Conservation (phyloP, 1,284 basidiomycete species). For the Boletus subluridellus region DNA sequence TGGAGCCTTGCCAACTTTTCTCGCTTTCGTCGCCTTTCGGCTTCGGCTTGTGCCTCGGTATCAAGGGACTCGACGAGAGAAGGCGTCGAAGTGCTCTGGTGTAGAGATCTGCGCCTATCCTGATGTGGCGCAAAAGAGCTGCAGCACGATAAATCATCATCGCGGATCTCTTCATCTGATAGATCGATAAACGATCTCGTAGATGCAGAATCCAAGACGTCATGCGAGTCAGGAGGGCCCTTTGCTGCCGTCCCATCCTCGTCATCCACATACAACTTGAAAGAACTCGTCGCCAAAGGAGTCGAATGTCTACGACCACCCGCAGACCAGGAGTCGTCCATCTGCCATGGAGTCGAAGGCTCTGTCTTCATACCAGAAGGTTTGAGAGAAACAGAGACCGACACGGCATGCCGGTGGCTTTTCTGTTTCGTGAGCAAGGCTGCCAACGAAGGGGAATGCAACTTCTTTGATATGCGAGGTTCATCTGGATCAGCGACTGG, state of each 20-base stretch:
- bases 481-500: slow-evolving; percentile 32
- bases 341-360: slow-evolving; percentile 29
- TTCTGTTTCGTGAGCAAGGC: slow-evolving; percentile 29
- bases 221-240: not conserved
- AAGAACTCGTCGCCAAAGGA: slow-evolving; percentile 40
- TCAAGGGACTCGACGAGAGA: slow-evolving; percentile 50
- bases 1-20: slow-evolving; percentile 74
- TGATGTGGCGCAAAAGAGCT: slow-evolving; percentile 8
- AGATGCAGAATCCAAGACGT: slow-evolving; percentile 23
- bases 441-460: slow-evolving; percentile 24
- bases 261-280: slow-evolving; percentile 30
- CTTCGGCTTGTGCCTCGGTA: slow-evolving; percentile 52
- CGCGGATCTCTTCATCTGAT: slow-evolving; percentile 52
- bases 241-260: slow-evolving; percentile 5
- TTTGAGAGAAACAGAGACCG: slow-evolving; percentile 37
- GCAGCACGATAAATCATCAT: slow-evolving; percentile 22
- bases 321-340: slow-evolving; percentile 17
- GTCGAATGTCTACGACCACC: slow-evolving; percentile 51
- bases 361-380: slow-evolving; percentile 20
- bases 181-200: slow-evolving; percentile 64
- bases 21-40: slow-evolving; percentile 61
- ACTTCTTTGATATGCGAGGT: slow-evolving; percentile 23
- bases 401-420: slow-evolving; percentile 41
- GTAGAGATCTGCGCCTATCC: slow-evolving; percentile 25
- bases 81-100: slow-evolving; percentile 37